Conservation (phyloP, 805 yeast genomes). For the Tetrapisispora nanseiensis region DNA sequence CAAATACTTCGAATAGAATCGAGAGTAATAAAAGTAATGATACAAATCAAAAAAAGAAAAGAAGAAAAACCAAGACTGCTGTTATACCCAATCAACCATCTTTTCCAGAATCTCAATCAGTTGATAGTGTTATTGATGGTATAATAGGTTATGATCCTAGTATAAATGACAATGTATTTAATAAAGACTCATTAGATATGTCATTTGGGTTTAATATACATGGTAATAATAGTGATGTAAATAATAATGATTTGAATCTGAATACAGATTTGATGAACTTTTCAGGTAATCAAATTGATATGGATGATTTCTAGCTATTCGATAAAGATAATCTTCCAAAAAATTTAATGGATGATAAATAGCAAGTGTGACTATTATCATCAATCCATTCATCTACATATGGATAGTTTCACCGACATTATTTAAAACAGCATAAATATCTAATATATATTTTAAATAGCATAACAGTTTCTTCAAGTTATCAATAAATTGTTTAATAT, state of each 20-base stretch:
- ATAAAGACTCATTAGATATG: background rate
- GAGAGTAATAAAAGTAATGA: background rate
- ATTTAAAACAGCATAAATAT: too few species aligned
- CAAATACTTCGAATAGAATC: background rate
- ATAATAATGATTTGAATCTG: background rate
- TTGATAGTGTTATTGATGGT: background rate
- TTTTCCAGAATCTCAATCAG: background rate
- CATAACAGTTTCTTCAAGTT: background rate
- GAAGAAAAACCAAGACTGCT: background rate
- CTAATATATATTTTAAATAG: too few species aligned
- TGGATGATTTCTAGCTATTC: constrained; percentile 4
- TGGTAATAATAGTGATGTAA: background rate
- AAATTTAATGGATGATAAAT: constrained; percentile 4
- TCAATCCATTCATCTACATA: too few species aligned
- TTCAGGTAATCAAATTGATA: background rate
- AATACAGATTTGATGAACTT: constrained; percentile 1
- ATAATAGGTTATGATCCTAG: background rate
- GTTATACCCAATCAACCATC: background rate
- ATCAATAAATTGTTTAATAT: too few species aligned
- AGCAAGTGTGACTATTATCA: background rate
- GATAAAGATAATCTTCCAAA: constrained; percentile 5
- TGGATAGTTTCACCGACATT: too few species aligned
- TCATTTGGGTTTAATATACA: background rate
- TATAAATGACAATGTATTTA: background rate
- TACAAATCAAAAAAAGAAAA: constrained; percentile 1